Evolutionary conservation across 495 filamentous ascomycete genomes (phyloP), one percentile per base, ranked within the genome.

Genomic region (Aspergillus heteromorphus): DNA sequence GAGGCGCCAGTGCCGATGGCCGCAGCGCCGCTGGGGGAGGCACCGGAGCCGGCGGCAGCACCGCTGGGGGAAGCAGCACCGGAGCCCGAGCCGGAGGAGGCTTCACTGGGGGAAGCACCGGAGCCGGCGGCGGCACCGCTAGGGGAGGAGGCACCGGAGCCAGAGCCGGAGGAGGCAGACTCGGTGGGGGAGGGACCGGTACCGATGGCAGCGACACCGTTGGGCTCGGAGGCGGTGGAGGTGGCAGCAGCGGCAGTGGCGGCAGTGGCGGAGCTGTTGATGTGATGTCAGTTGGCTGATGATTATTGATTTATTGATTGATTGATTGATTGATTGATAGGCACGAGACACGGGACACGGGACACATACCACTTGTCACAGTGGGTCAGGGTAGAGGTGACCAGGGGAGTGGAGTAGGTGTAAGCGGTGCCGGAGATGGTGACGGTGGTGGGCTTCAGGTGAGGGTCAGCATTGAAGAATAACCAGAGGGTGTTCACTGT

Each of bases 371-470:
- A 87, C 73, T 77, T 78, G 70, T 79, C 67, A 80, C 86, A 87
- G 77, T 78, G 66, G 61, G 85, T 81, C 64, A 78, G 75, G 65
- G 79, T 80, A 63, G 80, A 76, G 71, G 76, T 80, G 68, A 75
- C 71, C 58, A 88, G 73, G 60, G 87, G 86, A 69, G 83, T 81
- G 73, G 82, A 83, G 77, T 89, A 73, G 68, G 87, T 93, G 69
- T 66, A 75, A 42, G 66, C 61, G 55, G 67, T 70, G 58, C 64
- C 74, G 68, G 83, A 83, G 79, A 91, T 82, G 75, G 89, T 92
- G 73, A 91, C 74, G 54, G 61, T 59, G 40, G 36, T 48, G 47
- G 47, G 47, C 56, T 38, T 17, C 41, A 30, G 4, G 19, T 9
- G 9, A n/a, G 50, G 19, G 18, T 20, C n/a, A 45, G 36, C 25